phyloP scores from a whole-genome alignment of 805 yeast genomes.

The Komagataella mondaviorum region DNA sequence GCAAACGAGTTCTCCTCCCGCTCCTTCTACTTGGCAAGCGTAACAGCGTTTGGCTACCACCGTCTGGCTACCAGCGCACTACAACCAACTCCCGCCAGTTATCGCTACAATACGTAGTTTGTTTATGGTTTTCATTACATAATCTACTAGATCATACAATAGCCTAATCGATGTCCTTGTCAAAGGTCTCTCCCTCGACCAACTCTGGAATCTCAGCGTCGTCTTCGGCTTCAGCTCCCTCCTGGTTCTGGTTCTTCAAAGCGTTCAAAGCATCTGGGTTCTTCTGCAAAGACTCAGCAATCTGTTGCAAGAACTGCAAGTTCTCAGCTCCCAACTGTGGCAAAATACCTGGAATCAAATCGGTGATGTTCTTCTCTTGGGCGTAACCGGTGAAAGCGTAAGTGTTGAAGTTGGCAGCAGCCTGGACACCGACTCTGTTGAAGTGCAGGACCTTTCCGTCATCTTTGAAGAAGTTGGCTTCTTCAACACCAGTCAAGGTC shows the following conservation, averaged over 20 bases:
- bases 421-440: slow-evolving; percentile 93
- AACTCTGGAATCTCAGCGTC: slow-evolving; percentile 66
- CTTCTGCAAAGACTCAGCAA: slow-evolving; percentile 79
- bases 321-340: slow-evolving; percentile 96
- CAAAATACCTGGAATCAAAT: slow-evolving; percentile 85
- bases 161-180: slow-evolving; percentile 28
- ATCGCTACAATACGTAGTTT: not conserved
- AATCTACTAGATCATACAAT: not conserved
- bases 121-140: not conserved
- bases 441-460: slow-evolving; percentile 95
- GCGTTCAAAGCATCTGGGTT: slow-evolving; percentile 26
- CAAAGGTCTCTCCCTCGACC: slow-evolving; percentile 83
- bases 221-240: slow-evolving; percentile 24
- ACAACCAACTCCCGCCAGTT: not conserved
- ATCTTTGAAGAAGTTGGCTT: slow-evolving; percentile 95
- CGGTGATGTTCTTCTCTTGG: slow-evolving; percentile 84
- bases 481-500: slow-evolving; percentile 82
- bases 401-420: slow-evolving; percentile 81
- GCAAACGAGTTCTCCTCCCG: no score
- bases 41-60: no score
- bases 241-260: slow-evolving; percentile 7
- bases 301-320: slow-evolving; percentile 73
- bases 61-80: no score
- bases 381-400: slow-evolving; percentile 92
- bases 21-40: no score